Evolutionary conservation across 225 moss, liverwort and hornwort species (phyloP), one percentile per base, ranked within the genome.

Genomic region (Ulota crispa): DNA sequence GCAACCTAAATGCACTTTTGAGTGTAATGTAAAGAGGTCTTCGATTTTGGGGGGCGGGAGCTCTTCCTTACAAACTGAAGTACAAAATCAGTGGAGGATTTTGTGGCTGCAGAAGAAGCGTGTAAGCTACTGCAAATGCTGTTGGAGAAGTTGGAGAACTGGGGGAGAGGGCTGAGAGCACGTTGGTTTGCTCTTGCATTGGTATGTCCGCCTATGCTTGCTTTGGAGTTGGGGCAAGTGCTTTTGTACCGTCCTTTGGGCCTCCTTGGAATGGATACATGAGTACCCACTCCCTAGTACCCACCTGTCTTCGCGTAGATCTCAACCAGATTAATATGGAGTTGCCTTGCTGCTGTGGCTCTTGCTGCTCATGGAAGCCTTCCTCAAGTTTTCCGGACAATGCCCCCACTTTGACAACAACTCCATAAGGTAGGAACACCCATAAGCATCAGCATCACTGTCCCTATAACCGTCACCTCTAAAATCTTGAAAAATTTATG

Each of bases 291-390:
- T 16, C 16, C 5, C 50, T 18, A 50, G 18, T 50, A 50, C 5
- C 50, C 50, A 56, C 75, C 26, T 54, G 31, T 54, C 71, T 72
- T 20, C 0, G 24, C 52, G 20, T 72, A 77, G 85, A 85, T 85
- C 77, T 41, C 66, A 13, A 52, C 52, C 60, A 67, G 72, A 81
- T 73, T 34, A n/a, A 59, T 26, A 57, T 60, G 39, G 45, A 14
- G 3, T 69, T 50, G 71, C 47, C 45, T 45, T 43, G 43, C 43
- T 43, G 81, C 71, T 55, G 64, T 13, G 61, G 16, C 61, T 45
- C 45, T 41, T 18, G 27, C 11, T 63, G 39, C 23, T 43, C 56
- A 67, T 26, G 26, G 32, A 26, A 23, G 32, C 39, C 43, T 72
- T 11, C 64, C 57, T n/a, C 23, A 66, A 30, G 50, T 45, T 20